Base-by-base conservation (phyloP, 2,329 filamentous ascomycete genomes). In the Ambrosiella beaveri region DNA sequence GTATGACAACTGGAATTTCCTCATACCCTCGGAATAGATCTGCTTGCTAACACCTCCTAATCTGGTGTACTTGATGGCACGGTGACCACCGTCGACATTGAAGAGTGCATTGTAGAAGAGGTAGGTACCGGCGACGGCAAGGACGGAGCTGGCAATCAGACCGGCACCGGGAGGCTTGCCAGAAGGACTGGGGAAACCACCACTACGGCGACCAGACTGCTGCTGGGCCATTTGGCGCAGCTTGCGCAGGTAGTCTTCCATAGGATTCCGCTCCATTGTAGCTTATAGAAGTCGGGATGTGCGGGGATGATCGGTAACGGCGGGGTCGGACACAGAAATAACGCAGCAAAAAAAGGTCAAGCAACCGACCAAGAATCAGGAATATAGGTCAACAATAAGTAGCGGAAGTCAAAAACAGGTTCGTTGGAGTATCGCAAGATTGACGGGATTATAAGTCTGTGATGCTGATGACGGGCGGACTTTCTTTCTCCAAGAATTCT, bases 61-160 rank as follows among this genome's bases (percentile, higher is more conserved):
- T 70, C 90, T 85, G 66, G 85, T 89, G 75, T 98, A 98, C 73
- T 98, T 98, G 79, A 98, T 98, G 64, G 93, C 93, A 69, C 93
- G 85, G 73, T 97, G 93, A 74, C 93, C 93, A 84, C 93, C 93
- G 68, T 98, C 93, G 66, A 98, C 93, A 74, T 85, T 85, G 75
- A 85, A 85, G 4, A 85, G 74, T 50, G 81, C 77, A 68, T 82
- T 78, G 65, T 78, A 74, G 63, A 82, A 65, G 63, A 81, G 62
- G 65, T 77, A 67, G 59, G 73, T 69, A 51, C 75, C 78, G 59
- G 57, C 61, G 39, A 75, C 75, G 13, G 71, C 71, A 49, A 79
- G 65, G 38, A 79, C 64, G 15, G 70, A 64, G 17, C 74, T 65
- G 49, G 70, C 73, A 37, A 69, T 66, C 53, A 77, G 57, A 39